These are phyloP conservation scores for Capronia coronata DNA, from an alignment of 2,329 filamentous ascomycete genomes.

Conservation along the genomic window DNA sequence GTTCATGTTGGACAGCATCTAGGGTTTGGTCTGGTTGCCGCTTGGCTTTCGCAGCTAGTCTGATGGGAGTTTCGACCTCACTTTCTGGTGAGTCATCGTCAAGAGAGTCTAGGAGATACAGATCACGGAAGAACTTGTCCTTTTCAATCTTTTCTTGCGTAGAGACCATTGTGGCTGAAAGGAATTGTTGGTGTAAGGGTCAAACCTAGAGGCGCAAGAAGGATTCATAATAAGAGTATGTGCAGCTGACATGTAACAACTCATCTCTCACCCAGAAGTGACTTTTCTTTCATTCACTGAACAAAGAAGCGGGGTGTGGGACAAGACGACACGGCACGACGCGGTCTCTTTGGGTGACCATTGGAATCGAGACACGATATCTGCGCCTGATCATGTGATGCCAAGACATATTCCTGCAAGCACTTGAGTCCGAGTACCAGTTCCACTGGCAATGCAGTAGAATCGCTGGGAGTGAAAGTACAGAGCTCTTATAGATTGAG, in stretches of 20 bases:
- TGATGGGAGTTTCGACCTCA: conserved; percentile 22
- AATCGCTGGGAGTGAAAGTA: too few species aligned
- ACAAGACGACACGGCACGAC: conserved; percentile 7
- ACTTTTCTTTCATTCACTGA: conserved; percentile 4
- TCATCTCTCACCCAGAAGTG: background rate
- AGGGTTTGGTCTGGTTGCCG: background rate
- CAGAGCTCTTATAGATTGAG: too few species aligned
- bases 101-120: conserved; percentile 27
- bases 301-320: conserved; percentile 16
- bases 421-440: too few species aligned
- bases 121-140: conserved; percentile 24
- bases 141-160: conserved; percentile 21
- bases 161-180: conserved; percentile 13
- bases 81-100: conserved; percentile 23
- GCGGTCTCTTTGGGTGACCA: conserved; percentile 1
- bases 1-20: background rate
- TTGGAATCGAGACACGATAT: conserved; percentile 6
- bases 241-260: background rate
- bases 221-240: background rate
- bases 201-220: background rate
- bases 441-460: too few species aligned
- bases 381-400: conserved; percentile 18
- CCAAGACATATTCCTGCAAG: conserved; percentile 2
- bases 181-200: background rate
- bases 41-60: background rate